These are phyloP conservation scores for Hymenoscyphus infarciens DNA, from an alignment of 2,329 filamentous ascomycete genomes.

Conservation along the genomic window DNA sequence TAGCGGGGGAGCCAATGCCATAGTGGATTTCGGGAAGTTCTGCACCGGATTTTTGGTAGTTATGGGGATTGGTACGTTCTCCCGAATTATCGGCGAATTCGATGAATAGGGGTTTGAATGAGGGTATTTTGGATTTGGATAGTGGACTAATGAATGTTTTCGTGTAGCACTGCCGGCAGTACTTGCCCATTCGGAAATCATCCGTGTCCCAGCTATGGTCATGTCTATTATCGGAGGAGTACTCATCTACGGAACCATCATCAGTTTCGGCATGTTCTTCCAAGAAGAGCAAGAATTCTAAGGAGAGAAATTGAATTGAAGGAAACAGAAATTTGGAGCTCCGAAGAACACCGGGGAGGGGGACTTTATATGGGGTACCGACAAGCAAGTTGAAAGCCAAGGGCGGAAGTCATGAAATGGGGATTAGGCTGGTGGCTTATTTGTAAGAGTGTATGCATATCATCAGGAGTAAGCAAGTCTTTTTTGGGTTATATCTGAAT, in stretches of 20 bases:
- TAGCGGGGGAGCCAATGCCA: slow-evolving; percentile 65
- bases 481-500: not conserved
- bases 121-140: not conserved
- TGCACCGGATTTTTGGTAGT: slow-evolving; percentile 92
- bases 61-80: slow-evolving; percentile 86
- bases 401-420: not conserved
- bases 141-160: slow-evolving; percentile 7
- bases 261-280: slow-evolving; percentile 98
- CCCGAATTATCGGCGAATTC: not conserved
- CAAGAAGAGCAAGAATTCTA: slow-evolving; percentile 95
- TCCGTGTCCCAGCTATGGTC: slow-evolving; percentile 78
- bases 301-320: not conserved
- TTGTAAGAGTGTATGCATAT: slow-evolving; percentile 11
- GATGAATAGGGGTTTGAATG: not conserved
- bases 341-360: not conserved
- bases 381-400: not conserved
- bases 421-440: not conserved
- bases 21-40: slow-evolving; percentile 93
- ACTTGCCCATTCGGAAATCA: slow-evolving; percentile 82
- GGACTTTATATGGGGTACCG: not conserved
- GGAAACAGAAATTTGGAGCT: not conserved
- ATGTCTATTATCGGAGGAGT: slow-evolving; percentile 94
- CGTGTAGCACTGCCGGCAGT: slow-evolving; percentile 75
- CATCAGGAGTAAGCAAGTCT: slow-evolving; percentile 6
- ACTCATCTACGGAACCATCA: slow-evolving; percentile 96